Evolutionary conservation across 805 yeast species (phyloP), one percentile per base, ranked within the genome.

Genomic region (Suhomyces canberraensis): DNA sequence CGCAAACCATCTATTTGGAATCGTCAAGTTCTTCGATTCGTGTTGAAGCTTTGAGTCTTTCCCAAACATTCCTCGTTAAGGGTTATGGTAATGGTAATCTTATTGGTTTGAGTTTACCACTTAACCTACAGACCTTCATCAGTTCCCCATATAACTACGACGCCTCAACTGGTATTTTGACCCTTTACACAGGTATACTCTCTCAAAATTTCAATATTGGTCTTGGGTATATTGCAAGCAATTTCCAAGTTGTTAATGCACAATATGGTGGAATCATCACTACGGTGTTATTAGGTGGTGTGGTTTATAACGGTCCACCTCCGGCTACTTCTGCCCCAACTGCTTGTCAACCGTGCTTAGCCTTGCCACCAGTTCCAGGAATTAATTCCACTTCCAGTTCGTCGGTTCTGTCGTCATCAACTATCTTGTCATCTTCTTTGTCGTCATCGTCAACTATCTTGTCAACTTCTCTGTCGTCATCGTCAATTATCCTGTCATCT

Each of bases 1-100:
- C 31, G 8, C 50, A 46, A 20, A 47, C 45, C 15, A 28, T 47
- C 17, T 41, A 41, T 33, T 29, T 46, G 20, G 32, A 33, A 13
- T 25, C 41, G 4, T 9, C 36, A 1, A 11, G 38, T 2, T 37
- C 49, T 3, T n/a, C 34, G 11, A 24, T 46, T 11, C 14, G 39
- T 14, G 51, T 42, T n/a, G 42, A 47, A 24, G 51, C 56, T 25
- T 44, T 47, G 33, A 44, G 43, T 31, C 29, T 36, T n/a, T n/a
- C n/a, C n/a, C n/a, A n/a, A n/a, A n/a, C n/a, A n/a, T n/a, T n/a
- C n/a, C n/a, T n/a, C n/a, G n/a, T 20, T 39, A 5, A 54, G 51
- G 61, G 61, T 14, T 58, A 46, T 41, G 63, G 63, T 37, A 45
- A 46, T 33, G 58, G 58, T n/a, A 57, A 57, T 36, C 36, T 42